phyloP scores from a whole-genome alignment of 305 asterid species.

The Fraxinus greggii region DNA sequence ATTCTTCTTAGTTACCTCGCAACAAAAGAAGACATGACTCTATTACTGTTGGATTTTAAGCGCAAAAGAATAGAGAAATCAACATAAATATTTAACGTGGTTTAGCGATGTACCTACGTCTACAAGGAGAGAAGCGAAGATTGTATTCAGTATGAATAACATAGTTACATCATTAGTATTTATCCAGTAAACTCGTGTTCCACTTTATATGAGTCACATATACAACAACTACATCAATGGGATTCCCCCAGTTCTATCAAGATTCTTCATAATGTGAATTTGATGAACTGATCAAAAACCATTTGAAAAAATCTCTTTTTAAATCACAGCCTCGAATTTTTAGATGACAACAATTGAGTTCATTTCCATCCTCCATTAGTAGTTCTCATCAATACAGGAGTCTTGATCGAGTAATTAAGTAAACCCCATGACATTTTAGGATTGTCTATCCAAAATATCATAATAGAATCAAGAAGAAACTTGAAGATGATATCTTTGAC shows the following conservation, averaged over 20 bases:
- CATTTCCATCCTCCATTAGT: not conserved
- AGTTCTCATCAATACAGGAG: not conserved
- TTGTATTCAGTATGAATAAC: no score
- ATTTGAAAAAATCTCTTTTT: not conserved
- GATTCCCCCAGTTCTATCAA: not conserved
- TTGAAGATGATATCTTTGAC: not conserved
- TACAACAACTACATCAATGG: not conserved
- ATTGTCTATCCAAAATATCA: not conserved
- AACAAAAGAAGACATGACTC: slow-evolving; percentile 1
- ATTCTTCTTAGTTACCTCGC: not conserved
- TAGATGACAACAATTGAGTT: not conserved
- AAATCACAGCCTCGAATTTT: not conserved
- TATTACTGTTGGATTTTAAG: not conserved
- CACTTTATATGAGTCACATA: no score
- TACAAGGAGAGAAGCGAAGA: no score
- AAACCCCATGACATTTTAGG: not conserved
- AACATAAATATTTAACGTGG: no score
- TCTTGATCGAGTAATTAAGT: not conserved
- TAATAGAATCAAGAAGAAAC: not conserved
- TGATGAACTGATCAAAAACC: not conserved
- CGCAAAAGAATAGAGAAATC: no score
- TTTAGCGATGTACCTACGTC: no score
- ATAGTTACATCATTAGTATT: no score
- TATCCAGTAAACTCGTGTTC: no score
- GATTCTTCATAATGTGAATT: not conserved